Conservation (phyloP, 176 grass and related monocot genomes). For the Rhynchospora pubera region DNA sequence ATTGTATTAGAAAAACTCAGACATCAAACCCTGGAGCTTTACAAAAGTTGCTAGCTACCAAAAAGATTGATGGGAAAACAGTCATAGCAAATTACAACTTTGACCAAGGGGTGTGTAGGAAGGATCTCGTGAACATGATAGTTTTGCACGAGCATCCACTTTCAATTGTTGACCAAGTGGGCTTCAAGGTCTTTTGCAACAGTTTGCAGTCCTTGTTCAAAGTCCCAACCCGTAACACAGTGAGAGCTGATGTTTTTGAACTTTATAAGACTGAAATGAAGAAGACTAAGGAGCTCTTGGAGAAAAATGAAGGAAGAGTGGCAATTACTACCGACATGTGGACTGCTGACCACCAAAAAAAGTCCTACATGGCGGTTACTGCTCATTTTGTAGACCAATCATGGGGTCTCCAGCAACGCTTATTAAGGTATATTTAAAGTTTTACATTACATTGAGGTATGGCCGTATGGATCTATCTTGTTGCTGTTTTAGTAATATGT, state of each 20-base stretch:
- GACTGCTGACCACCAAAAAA: conserved; percentile 15
- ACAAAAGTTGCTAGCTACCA: background rate
- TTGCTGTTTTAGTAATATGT: background rate
- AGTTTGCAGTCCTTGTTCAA: background rate
- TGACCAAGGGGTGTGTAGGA: conserved; percentile 13
- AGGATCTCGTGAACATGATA: background rate
- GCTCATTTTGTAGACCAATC: background rate
- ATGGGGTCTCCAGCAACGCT: background rate
- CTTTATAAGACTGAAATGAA: background rate
- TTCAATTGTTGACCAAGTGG: background rate
- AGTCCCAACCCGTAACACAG: background rate
- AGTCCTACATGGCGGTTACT: conserved; percentile 8
- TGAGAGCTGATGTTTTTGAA: conserved; percentile 1
- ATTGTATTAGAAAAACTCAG: background rate
- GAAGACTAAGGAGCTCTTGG: background rate
- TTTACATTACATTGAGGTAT: no score
- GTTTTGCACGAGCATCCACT: conserved; percentile 11
- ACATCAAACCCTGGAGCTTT: background rate
- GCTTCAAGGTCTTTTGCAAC: background rate
- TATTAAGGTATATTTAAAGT: conserved; percentile 2
- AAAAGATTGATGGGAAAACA: background rate
- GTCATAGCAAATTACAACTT: background rate
- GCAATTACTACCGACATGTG: conserved; percentile 21
- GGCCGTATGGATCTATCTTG: background rate
- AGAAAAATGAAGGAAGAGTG: background rate